A percentile compares a stretch with the other conserved stretches of the same genome.
Conservation (phyloP, 768 basidiomycete genomes). For the Fistulinella prunicolor region DNA sequence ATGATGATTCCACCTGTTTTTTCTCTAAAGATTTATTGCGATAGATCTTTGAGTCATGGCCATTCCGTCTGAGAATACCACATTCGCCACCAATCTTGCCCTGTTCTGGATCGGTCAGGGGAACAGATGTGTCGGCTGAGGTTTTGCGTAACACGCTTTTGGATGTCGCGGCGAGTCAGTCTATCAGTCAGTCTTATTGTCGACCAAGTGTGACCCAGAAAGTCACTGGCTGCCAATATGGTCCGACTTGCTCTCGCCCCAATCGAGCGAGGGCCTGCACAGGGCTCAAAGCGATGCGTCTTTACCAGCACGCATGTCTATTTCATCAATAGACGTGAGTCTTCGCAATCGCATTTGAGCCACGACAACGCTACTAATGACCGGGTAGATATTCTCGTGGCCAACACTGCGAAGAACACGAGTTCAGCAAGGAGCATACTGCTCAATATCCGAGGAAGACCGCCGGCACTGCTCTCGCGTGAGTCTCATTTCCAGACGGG, state of each 20-base stretch:
- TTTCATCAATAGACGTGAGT: conserved; percentile 39
- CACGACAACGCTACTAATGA: conserved; percentile 9
- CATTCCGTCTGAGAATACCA: conserved; percentile 42
- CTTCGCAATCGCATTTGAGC: conserved; percentile 6
- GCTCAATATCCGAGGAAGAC: conserved; percentile 42
- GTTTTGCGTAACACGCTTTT: conserved; percentile 38
- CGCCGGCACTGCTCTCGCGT: conserved; percentile 36
- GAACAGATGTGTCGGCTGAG: conserved; percentile 37
- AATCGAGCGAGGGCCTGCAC: conserved; percentile 29
- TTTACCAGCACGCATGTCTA: conserved; percentile 27
- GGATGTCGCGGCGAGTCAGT: conserved; percentile 36
- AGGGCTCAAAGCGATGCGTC: conserved; percentile 31
- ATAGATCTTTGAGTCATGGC: conserved; percentile 48
- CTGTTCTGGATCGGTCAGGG: conserved; percentile 39
- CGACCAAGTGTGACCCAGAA: conserved; percentile 26
- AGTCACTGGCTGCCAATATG: conserved; percentile 29
- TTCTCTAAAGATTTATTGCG: conserved; percentile 41
- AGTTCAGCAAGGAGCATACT: conserved; percentile 37
- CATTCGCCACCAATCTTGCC: conserved; percentile 42
- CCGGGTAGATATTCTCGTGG: conserved; percentile 41
- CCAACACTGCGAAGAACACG: conserved; percentile 38
- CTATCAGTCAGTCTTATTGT: conserved; percentile 43
- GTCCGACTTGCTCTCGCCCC: conserved; percentile 35
- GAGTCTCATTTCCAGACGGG: conserved; percentile 23
- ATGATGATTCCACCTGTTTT: conserved; percentile 28